phyloP scores from a whole-genome alignment of 2,329 filamentous ascomycete species.

The Fusarium heterosporum region DNA sequence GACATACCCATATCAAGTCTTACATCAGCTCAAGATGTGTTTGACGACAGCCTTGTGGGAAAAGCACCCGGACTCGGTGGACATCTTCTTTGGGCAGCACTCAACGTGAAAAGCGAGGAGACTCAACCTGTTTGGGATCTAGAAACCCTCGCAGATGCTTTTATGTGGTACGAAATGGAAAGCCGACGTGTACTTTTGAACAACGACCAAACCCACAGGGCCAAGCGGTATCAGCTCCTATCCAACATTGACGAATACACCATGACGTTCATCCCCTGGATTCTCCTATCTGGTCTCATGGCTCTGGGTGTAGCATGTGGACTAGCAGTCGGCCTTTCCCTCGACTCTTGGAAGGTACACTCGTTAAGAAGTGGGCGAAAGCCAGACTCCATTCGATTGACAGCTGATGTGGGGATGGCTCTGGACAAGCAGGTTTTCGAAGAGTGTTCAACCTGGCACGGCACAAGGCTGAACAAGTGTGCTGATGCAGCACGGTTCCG shows the following conservation, averaged over 20 bases:
- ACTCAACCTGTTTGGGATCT: conserved; percentile 3
- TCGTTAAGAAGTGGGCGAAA: conserved; percentile 26
- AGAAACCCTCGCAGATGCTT: conserved; percentile 26
- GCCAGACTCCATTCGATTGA: conserved; percentile 25
- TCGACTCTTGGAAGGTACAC: conserved; percentile 26
- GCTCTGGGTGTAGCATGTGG: conserved; percentile 23
- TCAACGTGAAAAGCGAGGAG: not conserved
- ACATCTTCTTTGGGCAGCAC: conserved; percentile 11
- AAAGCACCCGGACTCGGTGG: conserved; percentile 19
- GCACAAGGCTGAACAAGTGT: conserved; percentile 16
- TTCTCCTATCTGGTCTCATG: conserved; percentile 24
- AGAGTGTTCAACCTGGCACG: conserved; percentile 22
- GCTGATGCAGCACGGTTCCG: conserved; percentile 17
- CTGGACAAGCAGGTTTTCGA: conserved; percentile 26
- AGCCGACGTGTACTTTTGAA: not conserved
- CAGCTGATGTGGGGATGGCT: conserved; percentile 31
- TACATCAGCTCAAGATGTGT: not conserved
- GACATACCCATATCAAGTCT: not conserved
- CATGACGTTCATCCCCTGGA: conserved; percentile 37
- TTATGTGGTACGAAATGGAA: conserved; percentile 30
- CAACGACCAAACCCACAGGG: not conserved
- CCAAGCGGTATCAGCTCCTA: conserved; percentile 7
- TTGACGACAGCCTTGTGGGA: not conserved
- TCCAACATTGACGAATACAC: conserved; percentile 13
- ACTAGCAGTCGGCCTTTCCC: conserved; percentile 7